Evolutionary conservation across 2,329 filamentous ascomycete genomes (phyloP), one percentile per base, ranked within the genome.

Genomic region (Sporothrix inflata): DNA sequence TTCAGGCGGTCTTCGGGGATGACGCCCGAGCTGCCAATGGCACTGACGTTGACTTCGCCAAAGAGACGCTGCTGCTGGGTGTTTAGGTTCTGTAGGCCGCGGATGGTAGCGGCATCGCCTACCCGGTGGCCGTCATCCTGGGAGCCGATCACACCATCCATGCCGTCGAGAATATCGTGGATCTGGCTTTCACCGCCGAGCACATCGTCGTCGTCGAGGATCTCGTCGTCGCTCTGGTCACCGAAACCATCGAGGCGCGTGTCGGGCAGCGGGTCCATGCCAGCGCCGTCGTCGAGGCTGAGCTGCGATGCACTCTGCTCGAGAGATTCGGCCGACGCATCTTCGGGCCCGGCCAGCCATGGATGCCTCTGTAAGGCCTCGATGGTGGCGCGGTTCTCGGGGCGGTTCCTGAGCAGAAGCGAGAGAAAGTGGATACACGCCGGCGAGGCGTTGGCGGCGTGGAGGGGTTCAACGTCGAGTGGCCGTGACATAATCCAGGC

Each of bases 401-500:
- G 94, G 67, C 94, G 89, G n/a, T 89, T 89, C 75, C 94, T 90
- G 4, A 98, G 88, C 88, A 98, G 96, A n/a, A 85, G 84, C 19
- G 84, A 83, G 42, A 98, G 83, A 76, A 97, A 92, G 75, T 94
- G 87, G 65, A 97, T 88, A 12, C 91, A 92, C 1, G 84, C 79
- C 1, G 87, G 82, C 0, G 94, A 94, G 8, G 96, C 84, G 0
- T 84, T 83, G 11, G 81, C 82, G 6, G 82, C 79, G 11, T 87
- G 81, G 30, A 98, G 84, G 0, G 93, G 89, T 16, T 82, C 80
- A 14, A 88, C 86, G 76, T 97, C 89, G 6, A 96, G 83, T 0
- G 88, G 84, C 3, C 86, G 90, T 5, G 90, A 93, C 92, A 98
- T 97, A 79, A 98, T 96, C 75, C 90, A 92, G 74, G 93, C 86